phyloP scores from a whole-genome alignment of 768 basidiomycete genomes.

The Cantharellus anzutake region DNA sequence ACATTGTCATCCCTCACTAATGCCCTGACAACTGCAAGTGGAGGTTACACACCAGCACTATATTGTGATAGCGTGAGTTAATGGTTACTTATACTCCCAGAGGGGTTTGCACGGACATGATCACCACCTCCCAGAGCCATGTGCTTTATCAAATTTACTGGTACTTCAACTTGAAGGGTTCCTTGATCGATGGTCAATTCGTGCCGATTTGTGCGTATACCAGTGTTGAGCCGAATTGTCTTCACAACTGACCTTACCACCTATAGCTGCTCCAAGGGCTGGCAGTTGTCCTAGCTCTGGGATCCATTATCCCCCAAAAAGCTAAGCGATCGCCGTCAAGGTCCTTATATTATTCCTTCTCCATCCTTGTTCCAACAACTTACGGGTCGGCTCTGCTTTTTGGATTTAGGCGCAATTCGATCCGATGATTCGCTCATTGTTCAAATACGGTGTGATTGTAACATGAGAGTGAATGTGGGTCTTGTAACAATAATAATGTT shows the following conservation, averaged over 20 bases:
- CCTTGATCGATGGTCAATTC: slow-evolving; percentile 46
- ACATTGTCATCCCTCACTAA: slow-evolving; percentile 32
- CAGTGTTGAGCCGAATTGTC: background rate
- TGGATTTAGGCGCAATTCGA: no score
- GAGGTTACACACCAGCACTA: slow-evolving; percentile 31
- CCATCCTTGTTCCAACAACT: no score
- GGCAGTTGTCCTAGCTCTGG: slow-evolving; percentile 31
- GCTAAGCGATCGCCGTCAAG: no score
- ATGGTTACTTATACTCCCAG: background rate
- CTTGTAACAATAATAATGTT: no score
- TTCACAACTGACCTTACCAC: background rate
- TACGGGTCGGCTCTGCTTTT: no score
- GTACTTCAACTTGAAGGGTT: slow-evolving; percentile 16
- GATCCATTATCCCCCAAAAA: slow-evolving; percentile 40
- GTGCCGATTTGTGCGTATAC: slow-evolving; percentile 30
- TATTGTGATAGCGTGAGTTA: slow-evolving; percentile 21
- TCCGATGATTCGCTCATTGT: no score
- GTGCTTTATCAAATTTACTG: background rate
- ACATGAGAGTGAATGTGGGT: no score
- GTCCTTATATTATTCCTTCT: no score
- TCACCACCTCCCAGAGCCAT: background rate
- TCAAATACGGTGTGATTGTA: no score
- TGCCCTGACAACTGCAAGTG: background rate
- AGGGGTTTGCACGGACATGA: background rate
- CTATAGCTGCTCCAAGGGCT: slow-evolving; percentile 3